Percentiles rank a stretch among this genome's conserved stretches.
Conservation (phyloP, 2,329 filamentous ascomycete genomes). For the Chrysosphaeria jannelii region DNA sequence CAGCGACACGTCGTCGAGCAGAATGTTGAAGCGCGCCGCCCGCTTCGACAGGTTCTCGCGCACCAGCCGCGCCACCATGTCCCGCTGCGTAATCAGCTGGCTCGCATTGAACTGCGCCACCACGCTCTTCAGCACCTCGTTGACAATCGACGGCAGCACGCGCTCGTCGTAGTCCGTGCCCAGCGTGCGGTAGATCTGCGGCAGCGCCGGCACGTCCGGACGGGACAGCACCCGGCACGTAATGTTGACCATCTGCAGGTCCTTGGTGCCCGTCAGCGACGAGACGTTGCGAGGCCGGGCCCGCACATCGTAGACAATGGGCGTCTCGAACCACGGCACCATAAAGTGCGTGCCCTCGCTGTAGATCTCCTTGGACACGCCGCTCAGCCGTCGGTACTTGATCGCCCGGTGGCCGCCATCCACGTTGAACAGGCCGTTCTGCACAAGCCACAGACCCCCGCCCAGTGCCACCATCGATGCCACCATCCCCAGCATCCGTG, state of each 20-base stretch:
- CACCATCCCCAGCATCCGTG: slow-evolving; percentile 12
- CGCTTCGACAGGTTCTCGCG: slow-evolving; percentile 75
- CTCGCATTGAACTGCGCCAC: slow-evolving; percentile 97
- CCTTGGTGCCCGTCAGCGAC: slow-evolving; percentile 92
- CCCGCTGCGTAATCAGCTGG: slow-evolving; percentile 94
- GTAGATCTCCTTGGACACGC: slow-evolving; percentile 93
- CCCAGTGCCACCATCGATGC: slow-evolving; percentile 14
- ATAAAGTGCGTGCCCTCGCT: slow-evolving; percentile 82
- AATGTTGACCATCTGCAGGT: slow-evolving; percentile 98
- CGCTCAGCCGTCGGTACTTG: slow-evolving; percentile 80
- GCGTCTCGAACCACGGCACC: slow-evolving; percentile 92
- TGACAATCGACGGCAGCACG: slow-evolving; percentile 92
- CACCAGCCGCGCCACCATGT: slow-evolving; percentile 77
- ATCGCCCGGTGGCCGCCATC: slow-evolving; percentile 97
- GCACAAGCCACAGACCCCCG: slow-evolving; percentile 19
- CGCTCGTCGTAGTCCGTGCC: slow-evolving; percentile 96
- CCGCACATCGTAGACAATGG: slow-evolving; percentile 89
- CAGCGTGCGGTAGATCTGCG: slow-evolving; percentile 97
- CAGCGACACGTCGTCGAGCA: slow-evolving; percentile 86
- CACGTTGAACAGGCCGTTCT: slow-evolving; percentile 45
- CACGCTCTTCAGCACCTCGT: slow-evolving; percentile 96
- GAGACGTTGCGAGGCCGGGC: slow-evolving; percentile 91
- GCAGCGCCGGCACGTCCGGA: slow-evolving; percentile 71
- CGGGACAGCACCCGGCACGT: slow-evolving; percentile 85
- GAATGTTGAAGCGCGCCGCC: slow-evolving; percentile 88